Percentiles rank a stretch among this genome's conserved stretches.
phyloP scores from a whole-genome alignment of 768 basidiomycete genomes.

The Lactifluus hygrophoroides region DNA sequence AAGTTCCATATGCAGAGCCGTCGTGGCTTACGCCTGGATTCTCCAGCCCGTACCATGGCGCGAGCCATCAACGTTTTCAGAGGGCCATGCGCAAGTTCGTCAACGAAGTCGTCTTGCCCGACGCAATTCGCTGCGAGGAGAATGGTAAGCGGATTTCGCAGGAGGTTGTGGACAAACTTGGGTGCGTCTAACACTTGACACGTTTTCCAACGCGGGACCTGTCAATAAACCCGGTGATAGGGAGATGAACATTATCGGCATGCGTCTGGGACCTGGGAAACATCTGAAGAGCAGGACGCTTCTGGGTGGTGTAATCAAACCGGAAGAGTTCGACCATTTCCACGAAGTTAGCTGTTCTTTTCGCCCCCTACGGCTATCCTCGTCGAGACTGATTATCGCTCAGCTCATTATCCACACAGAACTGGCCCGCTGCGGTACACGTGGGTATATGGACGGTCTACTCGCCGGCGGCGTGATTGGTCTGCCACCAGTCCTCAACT shows the following conservation, averaged over 20 bases:
- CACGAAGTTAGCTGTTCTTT: slow-evolving; percentile 51
- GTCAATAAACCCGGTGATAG: slow-evolving; percentile 32
- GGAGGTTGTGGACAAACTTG: slow-evolving; percentile 76
- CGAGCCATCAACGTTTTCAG: slow-evolving; percentile 68
- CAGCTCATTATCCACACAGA: slow-evolving; percentile 78
- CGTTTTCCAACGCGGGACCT: neutral
- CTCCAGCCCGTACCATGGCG: slow-evolving; percentile 70
- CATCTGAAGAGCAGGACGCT: slow-evolving; percentile 72
- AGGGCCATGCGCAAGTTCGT: slow-evolving; percentile 68
- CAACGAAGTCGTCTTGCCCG: slow-evolving; percentile 62
- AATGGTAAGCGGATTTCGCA: slow-evolving; percentile 82
- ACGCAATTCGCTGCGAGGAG: slow-evolving; percentile 74
- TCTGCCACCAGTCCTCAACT: slow-evolving; percentile 86
- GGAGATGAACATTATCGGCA: slow-evolving; percentile 69
- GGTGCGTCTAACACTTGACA: slow-evolving; percentile 37
- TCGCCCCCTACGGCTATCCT: neutral
- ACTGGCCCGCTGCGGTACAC: slow-evolving; percentile 71
- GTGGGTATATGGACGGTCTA: slow-evolving; percentile 84
- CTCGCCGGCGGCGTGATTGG: slow-evolving; percentile 78
- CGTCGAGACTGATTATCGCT: neutral
- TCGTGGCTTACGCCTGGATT: slow-evolving; percentile 67
- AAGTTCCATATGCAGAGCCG: slow-evolving; percentile 80
- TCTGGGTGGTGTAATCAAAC: slow-evolving; percentile 65
- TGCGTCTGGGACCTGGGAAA: slow-evolving; percentile 88
- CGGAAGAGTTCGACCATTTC: slow-evolving; percentile 92